Evolutionary conservation across 2,329 filamentous ascomycete species (phyloP).

Genomic region (Arthrinium phaeospermum): DNA sequence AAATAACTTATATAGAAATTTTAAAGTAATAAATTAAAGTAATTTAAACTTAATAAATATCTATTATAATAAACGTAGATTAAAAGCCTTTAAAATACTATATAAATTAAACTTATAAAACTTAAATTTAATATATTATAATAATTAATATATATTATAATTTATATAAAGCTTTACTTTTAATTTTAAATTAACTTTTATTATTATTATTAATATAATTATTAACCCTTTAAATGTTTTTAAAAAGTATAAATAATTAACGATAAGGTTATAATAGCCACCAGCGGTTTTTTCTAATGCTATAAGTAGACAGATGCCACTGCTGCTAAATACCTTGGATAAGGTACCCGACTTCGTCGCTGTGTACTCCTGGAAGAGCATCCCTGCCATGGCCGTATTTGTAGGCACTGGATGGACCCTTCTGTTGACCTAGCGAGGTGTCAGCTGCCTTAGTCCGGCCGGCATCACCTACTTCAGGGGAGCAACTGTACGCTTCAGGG

Average conservation of each 20-base stretch:
- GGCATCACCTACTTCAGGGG: neutral
- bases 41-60: no score
- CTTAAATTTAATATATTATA: neutral
- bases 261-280: neutral
- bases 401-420: neutral
- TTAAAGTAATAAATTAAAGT: no score
- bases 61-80: no score
- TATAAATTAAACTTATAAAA: neutral
- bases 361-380: neutral
- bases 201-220: neutral
- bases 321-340: neutral
- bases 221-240: neutral
- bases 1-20: no score
- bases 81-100: no score
- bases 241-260: neutral
- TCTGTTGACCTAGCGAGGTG: neutral
- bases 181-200: no score
- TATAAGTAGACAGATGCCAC: neutral
- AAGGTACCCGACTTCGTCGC: neutral
- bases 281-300: neutral
- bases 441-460: neutral
- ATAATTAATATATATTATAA: no score
- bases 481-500: neutral
- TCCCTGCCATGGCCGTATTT: neutral
- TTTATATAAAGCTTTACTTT: no score